These are phyloP conservation scores for Leptographium galeiforme DNA, from an alignment of 2,329 filamentous ascomycete species.

Conservation along the genomic window DNA sequence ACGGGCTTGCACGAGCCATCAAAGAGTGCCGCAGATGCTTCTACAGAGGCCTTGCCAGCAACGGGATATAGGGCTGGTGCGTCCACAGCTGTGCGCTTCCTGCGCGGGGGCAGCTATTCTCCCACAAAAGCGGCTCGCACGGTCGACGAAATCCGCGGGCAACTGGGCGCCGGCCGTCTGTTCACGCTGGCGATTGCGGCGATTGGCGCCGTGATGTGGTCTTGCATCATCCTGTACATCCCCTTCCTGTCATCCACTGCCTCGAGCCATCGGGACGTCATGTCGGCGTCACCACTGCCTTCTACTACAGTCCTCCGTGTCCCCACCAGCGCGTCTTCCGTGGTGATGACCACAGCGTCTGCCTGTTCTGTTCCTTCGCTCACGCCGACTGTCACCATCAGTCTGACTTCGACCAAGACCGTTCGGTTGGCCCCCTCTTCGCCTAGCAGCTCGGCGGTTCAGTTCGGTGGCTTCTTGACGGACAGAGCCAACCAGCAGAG, in stretches of 20 bases:
- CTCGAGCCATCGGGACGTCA: neutral
- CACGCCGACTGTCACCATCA: conserved; percentile 19
- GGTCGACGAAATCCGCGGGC: neutral
- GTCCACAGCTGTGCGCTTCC: neutral
- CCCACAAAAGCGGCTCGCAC: neutral
- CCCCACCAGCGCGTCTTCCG: neutral
- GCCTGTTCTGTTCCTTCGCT: conserved; percentile 5
- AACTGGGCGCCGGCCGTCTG: neutral
- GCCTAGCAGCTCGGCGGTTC: conserved; percentile 14
- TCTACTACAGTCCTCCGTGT: neutral
- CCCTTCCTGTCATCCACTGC: neutral
- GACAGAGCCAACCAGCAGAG: conserved; percentile 17
- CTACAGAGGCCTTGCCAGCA: too few species aligned
- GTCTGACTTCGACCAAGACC: conserved; percentile 23
- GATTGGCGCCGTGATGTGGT: neutral
- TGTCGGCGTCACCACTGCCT: neutral
- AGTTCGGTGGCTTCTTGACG: conserved; percentile 26
- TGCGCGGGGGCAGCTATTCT: neutral
- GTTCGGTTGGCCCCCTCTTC: conserved; percentile 14
- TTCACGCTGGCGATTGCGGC: neutral
- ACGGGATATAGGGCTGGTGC: neutral
- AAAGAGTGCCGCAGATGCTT: neutral
- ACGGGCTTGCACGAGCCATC: conserved; percentile 21
- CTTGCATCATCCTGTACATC: neutral
- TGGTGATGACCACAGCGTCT: conserved; percentile 1